Evolutionary conservation across 129 eudicot species (phyloP).

Genomic region (Arctium minus): DNA sequence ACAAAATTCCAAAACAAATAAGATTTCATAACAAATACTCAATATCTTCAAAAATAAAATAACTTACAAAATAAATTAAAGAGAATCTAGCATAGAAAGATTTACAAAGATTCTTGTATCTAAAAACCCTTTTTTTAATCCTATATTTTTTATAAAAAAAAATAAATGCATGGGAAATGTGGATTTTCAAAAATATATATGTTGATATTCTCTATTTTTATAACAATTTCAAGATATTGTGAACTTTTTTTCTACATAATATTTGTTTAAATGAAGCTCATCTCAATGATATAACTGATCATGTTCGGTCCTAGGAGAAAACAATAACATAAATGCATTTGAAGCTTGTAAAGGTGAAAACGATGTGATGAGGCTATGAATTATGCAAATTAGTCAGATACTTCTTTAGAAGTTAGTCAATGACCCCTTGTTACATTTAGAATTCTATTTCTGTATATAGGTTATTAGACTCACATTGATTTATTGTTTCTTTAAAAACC

Average conservation of each 20-base stretch:
- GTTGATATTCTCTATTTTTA: neutral
- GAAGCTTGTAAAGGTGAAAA: neutral
- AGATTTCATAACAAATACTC: neutral
- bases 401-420: too few species aligned
- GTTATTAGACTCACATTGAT: too few species aligned
- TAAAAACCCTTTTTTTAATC: neutral
- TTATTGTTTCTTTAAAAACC: too few species aligned
- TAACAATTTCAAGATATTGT: neutral
- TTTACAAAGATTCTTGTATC: conserved; percentile 30
- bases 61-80: neutral
- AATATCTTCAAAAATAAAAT: conserved; percentile 15
- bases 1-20: conserved; percentile 17
- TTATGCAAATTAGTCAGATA: neutral
- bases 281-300: neutral
- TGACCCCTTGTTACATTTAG: neutral
- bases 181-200: conserved; percentile 1
- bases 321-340: neutral
- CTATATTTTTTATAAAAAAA: neutral
- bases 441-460: too few species aligned
- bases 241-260: neutral
- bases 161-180: conserved; percentile 17
- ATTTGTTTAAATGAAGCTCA: neutral
- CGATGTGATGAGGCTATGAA: neutral
- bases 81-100: conserved; percentile 37
- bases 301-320: neutral